Evolutionary conservation across 78 protist genomes (phyloP), one percentile per base, ranked within the genome.

Genomic region (Chrysochromulina parva): DNA sequence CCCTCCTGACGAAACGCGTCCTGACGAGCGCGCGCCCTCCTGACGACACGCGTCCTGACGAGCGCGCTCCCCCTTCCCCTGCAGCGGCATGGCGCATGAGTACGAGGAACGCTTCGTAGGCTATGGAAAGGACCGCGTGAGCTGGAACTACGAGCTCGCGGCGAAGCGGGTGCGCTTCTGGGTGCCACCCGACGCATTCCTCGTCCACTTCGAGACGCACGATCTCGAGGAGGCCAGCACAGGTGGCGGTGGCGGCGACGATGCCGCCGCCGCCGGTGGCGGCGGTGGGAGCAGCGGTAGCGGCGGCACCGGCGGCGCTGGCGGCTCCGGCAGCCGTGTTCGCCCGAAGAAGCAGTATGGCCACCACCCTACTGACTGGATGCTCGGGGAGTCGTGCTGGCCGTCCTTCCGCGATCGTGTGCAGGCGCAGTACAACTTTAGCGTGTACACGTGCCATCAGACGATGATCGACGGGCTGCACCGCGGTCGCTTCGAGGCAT

Each of bases 71-170:
- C n/a, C n/a, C n/a, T n/a, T n/a, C n/a, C n/a, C n/a, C n/a, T n/a
- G n/a, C n/a, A n/a, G n/a, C 82, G 82, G 26, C 24, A 19, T 1
- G 14, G 55, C 24, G n/a, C 82, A 74, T 57, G 14, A 1, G 55
- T 74, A 74, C 82, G 82, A 74, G 58, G 82, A 74, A 22, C 54
- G 55, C 57, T 74, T 74, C 82, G 82, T 74, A 5, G 82, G 82
- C 57, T 74, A 74, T 11, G 82, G 82, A 24, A 74, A 74, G 82
- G 82, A 74, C 82, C 53, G 82, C 26, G 82, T 74, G 13, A 17
- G 38, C 28, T 74, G 82, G 82, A 74, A 74, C 82, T 74, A 74
- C 55, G 82, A 74, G 82, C 82, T 74, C 26, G 82, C 82, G 26
- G 82, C 82, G 26, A 28, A 48, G 82, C 22, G 57, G 10, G 58